A percentile compares a stretch with the other conserved stretches of the same genome.
These are phyloP conservation scores for Neofusicoccum parvum DNA, from an alignment of 2,329 filamentous ascomycete genomes.

Conservation along the genomic window DNA sequence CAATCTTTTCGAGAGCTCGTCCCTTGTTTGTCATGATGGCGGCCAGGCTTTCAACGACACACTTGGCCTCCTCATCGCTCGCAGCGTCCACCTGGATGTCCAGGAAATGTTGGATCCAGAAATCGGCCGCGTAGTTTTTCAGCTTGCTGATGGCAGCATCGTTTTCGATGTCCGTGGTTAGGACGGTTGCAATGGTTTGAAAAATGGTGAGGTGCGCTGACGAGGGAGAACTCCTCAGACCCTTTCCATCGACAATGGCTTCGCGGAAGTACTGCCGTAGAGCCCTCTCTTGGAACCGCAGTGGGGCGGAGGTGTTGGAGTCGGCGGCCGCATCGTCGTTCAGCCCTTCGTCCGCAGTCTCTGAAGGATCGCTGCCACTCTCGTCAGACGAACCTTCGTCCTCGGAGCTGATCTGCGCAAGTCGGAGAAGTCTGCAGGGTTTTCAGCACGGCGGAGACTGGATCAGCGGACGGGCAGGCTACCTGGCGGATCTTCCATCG, in stretches of 20 bases:
- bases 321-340: conserved; percentile 20
- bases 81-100: conserved; percentile 22
- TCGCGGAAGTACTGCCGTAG: conserved; percentile 29
- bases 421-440: conserved; percentile 25
- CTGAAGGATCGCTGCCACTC: conserved; percentile 19
- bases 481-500: conserved; percentile 27
- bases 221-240: conserved; percentile 24
- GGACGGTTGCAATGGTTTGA: conserved; percentile 6
- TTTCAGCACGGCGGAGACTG: background rate
- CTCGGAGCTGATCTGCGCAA: conserved; percentile 18
- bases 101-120: conserved; percentile 27
- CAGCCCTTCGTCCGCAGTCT: conserved; percentile 23
- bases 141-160: background rate
- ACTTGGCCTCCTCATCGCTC: conserved; percentile 16
- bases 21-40: conserved; percentile 23
- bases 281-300: conserved; percentile 30
- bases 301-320: conserved; percentile 20
- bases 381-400: conserved; percentile 25
- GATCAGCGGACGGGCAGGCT: background rate
- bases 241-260: conserved; percentile 23
- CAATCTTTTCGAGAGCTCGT: conserved; percentile 22
- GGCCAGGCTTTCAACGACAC: conserved; percentile 22
- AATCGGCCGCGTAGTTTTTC: conserved; percentile 21
- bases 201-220: conserved; percentile 28
- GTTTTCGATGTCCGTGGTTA: conserved; percentile 7